Evolutionary conservation across 2,329 filamentous ascomycete genomes (phyloP), one percentile per base, ranked within the genome.

Genomic region (Apiospora malaysiana): DNA sequence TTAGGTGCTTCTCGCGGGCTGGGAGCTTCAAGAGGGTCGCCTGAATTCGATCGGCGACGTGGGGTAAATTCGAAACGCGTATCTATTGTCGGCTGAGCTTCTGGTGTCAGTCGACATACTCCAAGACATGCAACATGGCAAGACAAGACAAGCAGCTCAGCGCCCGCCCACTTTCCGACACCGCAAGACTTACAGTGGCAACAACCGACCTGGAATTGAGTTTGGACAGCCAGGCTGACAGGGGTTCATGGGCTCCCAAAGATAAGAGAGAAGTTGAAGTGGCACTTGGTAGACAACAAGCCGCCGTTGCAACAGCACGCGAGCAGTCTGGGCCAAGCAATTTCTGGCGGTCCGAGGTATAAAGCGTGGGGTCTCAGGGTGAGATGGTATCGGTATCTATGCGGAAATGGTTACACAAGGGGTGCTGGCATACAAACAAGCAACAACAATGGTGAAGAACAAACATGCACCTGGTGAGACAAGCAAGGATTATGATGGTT

Each of bases 361-460:
- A 40, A 14, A 63, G 56, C 56, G 56, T 63, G 56, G 32, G 51
- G 51, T 37, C 21, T 32, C 56, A 63, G 45, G 21, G 45, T 16
- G 27, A 63, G 27, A 21, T n/a, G 56, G 56, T 63, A 40, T 63
- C 56, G 9, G 56, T 40, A 63, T 63, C 56, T 63, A 63, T 63
- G 18, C 21, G 56, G 56, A 9, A 63, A 40, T 40, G 56, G 56
- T 68, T 68, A 47, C 43, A 68, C 66, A n/a, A 68, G 66, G 66
- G 66, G 66, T 47, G 46, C 46, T 68, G 66, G 43, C 66, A 68
- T 32, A 68, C 66, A 68, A 47, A 68, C 66, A 68, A n/a, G 23
- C 66, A 68, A 68, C 32, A 37, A 47, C 66, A 68, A 68, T 47
- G 66, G 43, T 32, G 42, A 16, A 68, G 40, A 47, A 23, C 66